phyloP scores from a whole-genome alignment of 2,329 filamentous ascomycete genomes.

The Penicillium sp. region DNA sequence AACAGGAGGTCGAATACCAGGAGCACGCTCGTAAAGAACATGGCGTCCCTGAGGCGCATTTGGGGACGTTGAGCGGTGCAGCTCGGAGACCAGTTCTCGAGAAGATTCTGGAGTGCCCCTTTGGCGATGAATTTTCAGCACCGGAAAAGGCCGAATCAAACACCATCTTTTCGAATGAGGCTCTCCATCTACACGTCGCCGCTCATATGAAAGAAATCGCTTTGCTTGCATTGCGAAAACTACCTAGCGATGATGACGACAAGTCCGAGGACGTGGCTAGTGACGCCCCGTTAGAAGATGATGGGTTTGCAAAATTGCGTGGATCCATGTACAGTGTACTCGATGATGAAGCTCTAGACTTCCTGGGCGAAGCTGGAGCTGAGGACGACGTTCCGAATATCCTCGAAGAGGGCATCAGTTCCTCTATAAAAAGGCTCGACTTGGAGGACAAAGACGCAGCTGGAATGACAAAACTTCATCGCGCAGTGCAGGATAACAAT shows the following conservation, averaged over 20 bases:
- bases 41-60: not conserved
- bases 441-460: not conserved
- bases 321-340: not conserved
- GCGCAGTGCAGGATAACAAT: not conserved
- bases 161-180: constrained; percentile 18
- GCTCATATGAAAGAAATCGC: constrained; percentile 30
- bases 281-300: not conserved
- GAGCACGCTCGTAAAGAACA: not conserved
- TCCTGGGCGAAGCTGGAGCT: not conserved
- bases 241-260: constrained; percentile 20
- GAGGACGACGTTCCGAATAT: not conserved
- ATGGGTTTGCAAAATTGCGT: not conserved
- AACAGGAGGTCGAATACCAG: not conserved
- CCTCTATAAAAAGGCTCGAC: not conserved
- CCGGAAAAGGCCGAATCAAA: not conserved
- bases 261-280: not conserved
- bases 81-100: not conserved
- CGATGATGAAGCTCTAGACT: not conserved
- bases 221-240: constrained; percentile 28
- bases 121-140: not conserved
- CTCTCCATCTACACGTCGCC: constrained; percentile 27
- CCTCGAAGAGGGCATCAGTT: not conserved
- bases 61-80: not conserved
- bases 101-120: not conserved
- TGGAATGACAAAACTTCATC: not conserved